phyloP scores from a whole-genome alignment of 2,329 filamentous ascomycete species.

The Conoideocrella luteorostrata region DNA sequence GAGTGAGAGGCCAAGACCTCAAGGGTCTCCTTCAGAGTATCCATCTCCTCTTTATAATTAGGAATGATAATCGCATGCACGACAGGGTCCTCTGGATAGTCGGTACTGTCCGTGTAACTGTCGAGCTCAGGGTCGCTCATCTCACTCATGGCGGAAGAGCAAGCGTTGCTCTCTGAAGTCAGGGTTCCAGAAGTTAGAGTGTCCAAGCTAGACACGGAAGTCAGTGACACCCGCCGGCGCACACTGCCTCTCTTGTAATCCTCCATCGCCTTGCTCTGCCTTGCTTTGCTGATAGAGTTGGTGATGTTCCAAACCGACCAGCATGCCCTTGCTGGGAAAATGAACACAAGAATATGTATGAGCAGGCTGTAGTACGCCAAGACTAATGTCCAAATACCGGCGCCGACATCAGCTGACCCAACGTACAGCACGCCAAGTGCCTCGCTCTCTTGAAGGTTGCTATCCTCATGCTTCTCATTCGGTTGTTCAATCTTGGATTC shows the following conservation, averaged over 20 bases:
- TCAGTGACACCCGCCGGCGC: conserved; percentile 45
- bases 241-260: conserved; percentile 39
- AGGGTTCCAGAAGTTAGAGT: conserved; percentile 47
- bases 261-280: conserved; percentile 37
- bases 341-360: conserved; percentile 57
- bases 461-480: conserved; percentile 36
- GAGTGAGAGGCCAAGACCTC: conserved; percentile 63
- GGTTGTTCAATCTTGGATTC: conserved; percentile 39
- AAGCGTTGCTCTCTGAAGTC: conserved; percentile 34
- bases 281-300: conserved; percentile 38
- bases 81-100: conserved; percentile 36
- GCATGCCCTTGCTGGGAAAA: conserved; percentile 57
- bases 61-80: conserved; percentile 64
- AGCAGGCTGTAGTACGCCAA: conserved; percentile 61
- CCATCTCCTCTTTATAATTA: conserved; percentile 68
- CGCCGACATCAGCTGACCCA: conserved; percentile 29
- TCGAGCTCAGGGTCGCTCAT: conserved; percentile 45
- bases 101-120: conserved; percentile 37
- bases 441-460: conserved; percentile 34
- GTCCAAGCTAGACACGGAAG: conserved; percentile 51
- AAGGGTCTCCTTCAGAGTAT: conserved; percentile 61
- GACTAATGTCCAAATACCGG: conserved; percentile 43
- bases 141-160: conserved; percentile 43
- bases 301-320: conserved; percentile 56
- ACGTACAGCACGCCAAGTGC: conserved; percentile 24